Conservation (phyloP, 2,329 filamentous ascomycete genomes). For the Hortaea sp. region DNA sequence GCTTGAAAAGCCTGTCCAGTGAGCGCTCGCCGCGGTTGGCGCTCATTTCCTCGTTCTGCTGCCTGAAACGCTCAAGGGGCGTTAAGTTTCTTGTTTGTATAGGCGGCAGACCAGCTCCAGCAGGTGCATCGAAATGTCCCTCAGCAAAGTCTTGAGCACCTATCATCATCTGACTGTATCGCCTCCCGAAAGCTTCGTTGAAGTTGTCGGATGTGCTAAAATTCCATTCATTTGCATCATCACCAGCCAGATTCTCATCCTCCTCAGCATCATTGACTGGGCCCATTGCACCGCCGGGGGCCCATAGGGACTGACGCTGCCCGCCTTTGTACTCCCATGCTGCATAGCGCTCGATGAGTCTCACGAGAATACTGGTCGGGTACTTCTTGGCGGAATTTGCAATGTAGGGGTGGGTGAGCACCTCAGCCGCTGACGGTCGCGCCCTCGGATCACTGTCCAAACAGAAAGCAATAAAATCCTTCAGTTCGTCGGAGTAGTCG, state of each 20-base stretch:
- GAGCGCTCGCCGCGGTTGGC: conserved; percentile 47
- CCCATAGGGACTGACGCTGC: conserved; percentile 55
- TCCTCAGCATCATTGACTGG: conserved; percentile 34
- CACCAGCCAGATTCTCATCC: conserved; percentile 24
- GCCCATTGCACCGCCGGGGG: conserved; percentile 47
- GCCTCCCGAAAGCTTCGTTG: conserved; percentile 32
- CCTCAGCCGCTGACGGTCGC: conserved; percentile 58
- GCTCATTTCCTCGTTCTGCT: conserved; percentile 46
- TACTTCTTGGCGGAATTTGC: conserved; percentile 51
- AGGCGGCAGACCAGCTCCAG: conserved; percentile 12
- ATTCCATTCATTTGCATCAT: conserved; percentile 51
- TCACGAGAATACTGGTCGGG: conserved; percentile 53
- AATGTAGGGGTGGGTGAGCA: conserved; percentile 62
- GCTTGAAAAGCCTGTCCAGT: conserved; percentile 49
- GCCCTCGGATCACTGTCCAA: conserved; percentile 58
- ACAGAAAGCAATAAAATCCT: conserved; percentile 62
- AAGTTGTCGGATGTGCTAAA: conserved; percentile 56
- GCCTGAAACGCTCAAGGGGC: conserved; percentile 28
- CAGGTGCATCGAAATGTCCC: conserved; percentile 11
- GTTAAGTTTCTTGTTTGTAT: conserved; percentile 9
- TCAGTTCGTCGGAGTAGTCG: conserved; percentile 58
- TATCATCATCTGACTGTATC: conserved; percentile 23
- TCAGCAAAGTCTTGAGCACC: conserved; percentile 11
- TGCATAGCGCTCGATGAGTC: conserved; percentile 62
- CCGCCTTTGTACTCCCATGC: conserved; percentile 68